phyloP scores from a whole-genome alignment of 208 protist species.

The Leishmania mexicana region DNA sequence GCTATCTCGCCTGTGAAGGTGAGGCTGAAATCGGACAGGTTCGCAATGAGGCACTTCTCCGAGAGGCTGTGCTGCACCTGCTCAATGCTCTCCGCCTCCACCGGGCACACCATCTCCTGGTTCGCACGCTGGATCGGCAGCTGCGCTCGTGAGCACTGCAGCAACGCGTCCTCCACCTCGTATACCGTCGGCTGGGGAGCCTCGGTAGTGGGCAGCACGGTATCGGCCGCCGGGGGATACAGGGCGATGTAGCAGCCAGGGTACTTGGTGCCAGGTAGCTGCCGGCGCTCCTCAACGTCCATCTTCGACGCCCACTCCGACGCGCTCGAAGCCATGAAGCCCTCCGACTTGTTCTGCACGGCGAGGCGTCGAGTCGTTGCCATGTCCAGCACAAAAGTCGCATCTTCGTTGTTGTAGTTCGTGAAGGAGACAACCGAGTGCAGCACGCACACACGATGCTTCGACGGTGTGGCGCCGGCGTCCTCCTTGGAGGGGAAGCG shows the following conservation, averaged over 20 bases:
- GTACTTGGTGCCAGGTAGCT: conserved; percentile 34
- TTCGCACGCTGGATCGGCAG: conserved; percentile 50
- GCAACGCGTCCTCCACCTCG: conserved; percentile 73
- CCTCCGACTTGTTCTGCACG: conserved; percentile 66
- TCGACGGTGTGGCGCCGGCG: conserved; percentile 16
- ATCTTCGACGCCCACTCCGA: conserved; percentile 77
- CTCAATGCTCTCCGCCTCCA: conserved; percentile 64
- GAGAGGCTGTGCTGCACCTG: conserved; percentile 68
- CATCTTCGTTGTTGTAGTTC: conserved; percentile 51
- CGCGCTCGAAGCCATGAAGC: conserved; percentile 63
- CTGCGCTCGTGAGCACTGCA: conserved; percentile 72
- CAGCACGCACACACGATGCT: conserved; percentile 71
- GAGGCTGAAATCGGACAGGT: conserved; percentile 47
- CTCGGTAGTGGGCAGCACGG: conserved; percentile 46
- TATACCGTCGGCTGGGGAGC: conserved; percentile 40
- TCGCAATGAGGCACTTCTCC: conserved; percentile 79
- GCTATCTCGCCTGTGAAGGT: conserved; percentile 87
- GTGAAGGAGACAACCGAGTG: conserved; percentile 35
- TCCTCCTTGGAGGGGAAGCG: conserved; percentile 42
- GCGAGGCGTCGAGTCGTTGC: conserved; percentile 66
- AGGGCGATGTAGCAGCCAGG: conserved; percentile 78
- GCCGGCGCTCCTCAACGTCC: conserved; percentile 66
- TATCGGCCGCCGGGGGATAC: conserved; percentile 57
- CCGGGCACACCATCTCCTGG: conserved; percentile 40
- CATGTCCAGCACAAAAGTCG: conserved; percentile 81